Evolutionary conservation across 2,329 filamentous ascomycete genomes (phyloP).

Genomic region (Penicillium olsonii): DNA sequence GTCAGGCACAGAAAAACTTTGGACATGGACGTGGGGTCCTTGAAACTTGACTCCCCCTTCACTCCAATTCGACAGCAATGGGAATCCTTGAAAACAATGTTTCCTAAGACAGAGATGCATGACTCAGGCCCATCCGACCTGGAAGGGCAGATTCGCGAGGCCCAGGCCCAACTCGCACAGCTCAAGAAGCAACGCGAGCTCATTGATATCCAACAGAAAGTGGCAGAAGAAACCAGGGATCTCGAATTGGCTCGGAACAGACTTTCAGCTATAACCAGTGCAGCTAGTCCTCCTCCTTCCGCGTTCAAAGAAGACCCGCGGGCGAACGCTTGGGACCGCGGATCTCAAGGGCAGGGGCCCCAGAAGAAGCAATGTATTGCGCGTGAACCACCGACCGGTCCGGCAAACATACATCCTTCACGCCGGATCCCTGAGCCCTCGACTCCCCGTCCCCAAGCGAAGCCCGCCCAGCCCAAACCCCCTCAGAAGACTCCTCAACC

Average conservation of each 20-base stretch:
- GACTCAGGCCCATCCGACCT: slow-evolving; percentile 2
- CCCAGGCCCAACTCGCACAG: slow-evolving; percentile 6
- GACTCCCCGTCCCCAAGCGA: not conserved
- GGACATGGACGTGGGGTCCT: not conserved
- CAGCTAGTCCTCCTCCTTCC: not conserved
- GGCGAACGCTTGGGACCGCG: too few species aligned
- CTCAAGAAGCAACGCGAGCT: slow-evolving; percentile 12
- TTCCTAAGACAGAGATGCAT: not conserved
- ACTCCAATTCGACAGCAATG: slow-evolving; percentile 4
- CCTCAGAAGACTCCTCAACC: not conserved
- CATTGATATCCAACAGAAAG: slow-evolving; percentile 12
- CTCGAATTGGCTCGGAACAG: slow-evolving; percentile 7
- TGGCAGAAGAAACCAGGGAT: slow-evolving; percentile 5
- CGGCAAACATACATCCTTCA: not conserved
- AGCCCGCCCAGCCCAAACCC: not conserved
- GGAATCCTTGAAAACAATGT: slow-evolving; percentile 5
- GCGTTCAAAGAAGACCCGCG: too few species aligned
- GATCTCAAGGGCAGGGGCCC: not conserved
- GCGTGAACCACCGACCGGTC: not conserved
- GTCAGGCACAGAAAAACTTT: not conserved
- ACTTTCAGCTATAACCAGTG: not conserved
- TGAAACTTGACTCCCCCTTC: not conserved
- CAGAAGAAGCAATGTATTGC: not conserved
- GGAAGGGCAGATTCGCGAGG: slow-evolving; percentile 8
- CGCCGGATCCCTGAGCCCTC: not conserved